Percentiles rank a stretch among this genome's conserved stretches.
phyloP scores from a whole-genome alignment of 305 asterid species.

The Fraxinus nigra region DNA sequence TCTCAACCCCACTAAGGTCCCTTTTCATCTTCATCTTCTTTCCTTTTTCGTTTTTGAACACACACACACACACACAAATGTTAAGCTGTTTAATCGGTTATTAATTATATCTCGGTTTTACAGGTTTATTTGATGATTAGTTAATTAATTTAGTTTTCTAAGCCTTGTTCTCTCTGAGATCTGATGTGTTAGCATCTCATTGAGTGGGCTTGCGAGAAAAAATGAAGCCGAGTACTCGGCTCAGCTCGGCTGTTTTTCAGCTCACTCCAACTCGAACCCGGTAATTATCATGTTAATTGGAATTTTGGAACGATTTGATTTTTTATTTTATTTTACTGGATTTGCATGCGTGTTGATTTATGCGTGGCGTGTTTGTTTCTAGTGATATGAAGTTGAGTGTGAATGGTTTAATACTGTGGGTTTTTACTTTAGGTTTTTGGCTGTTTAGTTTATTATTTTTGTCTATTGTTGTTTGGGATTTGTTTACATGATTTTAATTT shows the following conservation, averaged over 20 bases:
- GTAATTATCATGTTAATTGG: slow-evolving; percentile 26
- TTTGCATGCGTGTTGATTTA: slow-evolving; percentile 2
- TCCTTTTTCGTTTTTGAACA: not conserved
- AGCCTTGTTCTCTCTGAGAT: slow-evolving; percentile 34
- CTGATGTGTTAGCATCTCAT: slow-evolving; percentile 29
- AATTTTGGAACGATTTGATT: not conserved
- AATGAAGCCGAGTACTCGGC: slow-evolving; percentile 72
- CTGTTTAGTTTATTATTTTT: slow-evolving; percentile 17
- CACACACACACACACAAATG: no score
- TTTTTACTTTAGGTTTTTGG: slow-evolving; percentile 4
- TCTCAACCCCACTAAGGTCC: slow-evolving; percentile 6
- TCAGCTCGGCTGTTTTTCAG: slow-evolving; percentile 78
- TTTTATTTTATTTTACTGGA: slow-evolving; percentile 6
- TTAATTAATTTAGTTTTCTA: not conserved
- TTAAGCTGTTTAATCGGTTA: not conserved
- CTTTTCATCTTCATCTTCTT: not conserved
- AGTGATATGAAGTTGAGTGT: not conserved
- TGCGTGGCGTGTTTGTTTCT: not conserved
- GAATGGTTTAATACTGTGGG: slow-evolving; percentile 21
- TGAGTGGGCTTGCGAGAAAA: slow-evolving; percentile 9
- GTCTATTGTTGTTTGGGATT: slow-evolving; percentile 22
- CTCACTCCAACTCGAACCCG: slow-evolving; percentile 95
- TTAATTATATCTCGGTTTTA: not conserved
- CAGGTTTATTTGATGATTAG: slow-evolving; percentile 1
- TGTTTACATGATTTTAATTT: not conserved